These are phyloP conservation scores for Colletotrichum sojae DNA, from an alignment of 2,329 filamentous ascomycete species.

Conservation along the genomic window DNA sequence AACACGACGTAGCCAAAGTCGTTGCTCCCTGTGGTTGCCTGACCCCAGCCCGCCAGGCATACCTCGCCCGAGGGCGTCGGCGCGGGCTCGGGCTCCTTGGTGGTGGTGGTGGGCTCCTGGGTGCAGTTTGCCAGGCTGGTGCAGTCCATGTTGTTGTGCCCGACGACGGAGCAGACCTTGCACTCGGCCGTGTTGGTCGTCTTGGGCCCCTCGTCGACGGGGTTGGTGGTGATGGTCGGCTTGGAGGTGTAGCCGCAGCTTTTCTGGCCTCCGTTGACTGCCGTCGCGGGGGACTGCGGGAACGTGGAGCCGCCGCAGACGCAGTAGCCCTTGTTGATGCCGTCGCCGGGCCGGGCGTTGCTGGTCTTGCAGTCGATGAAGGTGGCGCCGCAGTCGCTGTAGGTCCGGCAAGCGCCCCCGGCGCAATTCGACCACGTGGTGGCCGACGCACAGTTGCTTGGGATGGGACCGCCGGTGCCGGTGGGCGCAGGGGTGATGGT, in stretches of 20 bases:
- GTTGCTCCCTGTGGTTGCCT: no score
- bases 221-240: not conserved
- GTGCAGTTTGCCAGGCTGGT: not conserved
- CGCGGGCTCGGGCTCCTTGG: no score
- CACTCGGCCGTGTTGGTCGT: conserved; percentile 1
- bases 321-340: not conserved
- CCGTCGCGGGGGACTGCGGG: not conserved
- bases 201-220: not conserved
- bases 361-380: not conserved
- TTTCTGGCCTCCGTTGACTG: not conserved
- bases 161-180: not conserved
- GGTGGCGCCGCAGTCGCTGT: not conserved
- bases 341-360: not conserved
- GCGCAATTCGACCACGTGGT: no score
- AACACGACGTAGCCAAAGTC: no score
- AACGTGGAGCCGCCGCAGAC: not conserved
- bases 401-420: no score
- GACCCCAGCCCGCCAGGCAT: no score
- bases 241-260: not conserved
- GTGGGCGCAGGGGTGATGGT: no score
- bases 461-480: no score
- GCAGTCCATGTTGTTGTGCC: not conserved
- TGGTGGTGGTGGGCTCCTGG: not conserved
- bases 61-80: no score
- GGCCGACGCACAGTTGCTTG: no score